These are phyloP conservation scores for Fennellomyces sp. DNA, from an alignment of 371 early-diverging fungal genomes.

Conservation along the genomic window DNA sequence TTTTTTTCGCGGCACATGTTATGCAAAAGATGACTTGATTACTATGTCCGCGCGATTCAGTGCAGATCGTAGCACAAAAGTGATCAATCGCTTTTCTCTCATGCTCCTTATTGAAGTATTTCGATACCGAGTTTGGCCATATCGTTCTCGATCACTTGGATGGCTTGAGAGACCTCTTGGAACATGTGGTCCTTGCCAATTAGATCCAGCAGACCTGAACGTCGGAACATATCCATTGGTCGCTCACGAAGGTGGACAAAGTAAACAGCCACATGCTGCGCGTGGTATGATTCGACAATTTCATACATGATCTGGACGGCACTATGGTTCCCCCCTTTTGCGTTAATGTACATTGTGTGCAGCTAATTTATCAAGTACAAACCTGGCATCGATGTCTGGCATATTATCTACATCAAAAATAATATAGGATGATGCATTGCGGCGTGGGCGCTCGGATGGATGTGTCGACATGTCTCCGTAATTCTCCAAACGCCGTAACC, in stretches of 20 bases:
- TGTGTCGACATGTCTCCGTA: constrained; percentile 89
- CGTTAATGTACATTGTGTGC: background rate
- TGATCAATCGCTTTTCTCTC: background rate
- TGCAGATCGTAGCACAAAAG: no score
- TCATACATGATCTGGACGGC: constrained; percentile 88
- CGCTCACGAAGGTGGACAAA: constrained; percentile 82
- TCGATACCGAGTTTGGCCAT: constrained; percentile 25
- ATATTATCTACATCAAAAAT: constrained; percentile 91
- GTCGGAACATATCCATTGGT: constrained; percentile 67
- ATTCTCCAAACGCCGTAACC: constrained; percentile 87
- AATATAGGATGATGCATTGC: constrained; percentile 66
- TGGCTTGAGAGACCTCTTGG: constrained; percentile 64
- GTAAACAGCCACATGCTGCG: constrained; percentile 75
- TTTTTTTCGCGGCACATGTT: no score
- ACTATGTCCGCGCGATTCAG: no score
- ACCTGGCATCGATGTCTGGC: constrained; percentile 88
- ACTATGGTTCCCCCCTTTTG: constrained; percentile 51
- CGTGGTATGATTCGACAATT: constrained; percentile 83
- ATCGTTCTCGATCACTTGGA: constrained; percentile 57
- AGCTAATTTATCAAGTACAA: background rate
- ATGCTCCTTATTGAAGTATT: background rate
- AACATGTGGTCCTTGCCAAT: constrained; percentile 72
- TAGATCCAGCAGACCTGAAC: constrained; percentile 65
- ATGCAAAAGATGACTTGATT: no score
- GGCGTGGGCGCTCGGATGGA: constrained; percentile 76